Conservation (phyloP, 2,329 filamentous ascomycete species). For the Verticillium albo-atrum region DNA sequence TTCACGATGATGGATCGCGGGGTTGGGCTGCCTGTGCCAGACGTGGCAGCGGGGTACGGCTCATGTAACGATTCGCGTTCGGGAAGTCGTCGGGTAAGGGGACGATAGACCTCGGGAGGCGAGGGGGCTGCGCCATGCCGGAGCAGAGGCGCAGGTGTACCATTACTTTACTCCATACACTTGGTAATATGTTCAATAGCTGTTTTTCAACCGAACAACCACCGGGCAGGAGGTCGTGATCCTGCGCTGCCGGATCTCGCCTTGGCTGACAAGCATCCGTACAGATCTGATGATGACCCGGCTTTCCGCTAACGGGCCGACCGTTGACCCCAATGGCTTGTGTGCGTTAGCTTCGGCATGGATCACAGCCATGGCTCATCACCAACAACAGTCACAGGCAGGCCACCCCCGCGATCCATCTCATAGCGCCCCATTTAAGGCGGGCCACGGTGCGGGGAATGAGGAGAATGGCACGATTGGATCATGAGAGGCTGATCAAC, state of each 20-base stretch:
- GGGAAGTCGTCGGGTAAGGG: constrained; percentile 44
- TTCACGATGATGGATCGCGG: neutral
- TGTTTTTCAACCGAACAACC: neutral
- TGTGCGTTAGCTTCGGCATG: too few species aligned
- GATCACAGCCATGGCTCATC: too few species aligned
- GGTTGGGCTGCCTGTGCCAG: neutral
- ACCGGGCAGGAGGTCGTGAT: neutral
- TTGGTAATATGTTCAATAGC: neutral
- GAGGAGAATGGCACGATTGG: neutral
- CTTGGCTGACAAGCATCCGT: too few species aligned
- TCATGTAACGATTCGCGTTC: neutral
- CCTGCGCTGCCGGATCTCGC: too few species aligned
- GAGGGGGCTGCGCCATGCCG: constrained; percentile 34
- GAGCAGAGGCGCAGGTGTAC: neutral
- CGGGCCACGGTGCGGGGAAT: too few species aligned
- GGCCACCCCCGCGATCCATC: too few species aligned
- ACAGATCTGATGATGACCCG: too few species aligned
- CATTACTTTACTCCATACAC: neutral
- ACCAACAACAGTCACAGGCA: too few species aligned
- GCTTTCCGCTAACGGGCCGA: too few species aligned
- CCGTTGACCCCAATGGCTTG: too few species aligned
- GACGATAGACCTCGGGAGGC: constrained; percentile 36
- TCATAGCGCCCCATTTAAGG: too few species aligned
- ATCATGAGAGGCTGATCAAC: neutral
- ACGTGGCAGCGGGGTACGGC: neutral